These are phyloP conservation scores for Calycina herbarum DNA, from an alignment of 2,329 filamentous ascomycete species.

Conservation along the genomic window DNA sequence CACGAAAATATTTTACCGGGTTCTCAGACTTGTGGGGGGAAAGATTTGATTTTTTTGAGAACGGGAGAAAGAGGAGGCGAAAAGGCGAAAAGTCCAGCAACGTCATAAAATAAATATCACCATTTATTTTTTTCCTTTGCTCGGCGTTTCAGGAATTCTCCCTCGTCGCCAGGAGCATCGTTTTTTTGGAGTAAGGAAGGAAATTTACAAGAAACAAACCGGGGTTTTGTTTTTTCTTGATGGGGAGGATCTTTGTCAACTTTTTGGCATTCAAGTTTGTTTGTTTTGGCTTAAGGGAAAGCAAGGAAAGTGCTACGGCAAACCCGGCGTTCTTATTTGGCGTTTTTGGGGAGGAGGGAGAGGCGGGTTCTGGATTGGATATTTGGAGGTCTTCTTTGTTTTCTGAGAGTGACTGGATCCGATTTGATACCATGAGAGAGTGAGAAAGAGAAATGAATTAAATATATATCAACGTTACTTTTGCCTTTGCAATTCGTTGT, in stretches of 20 bases:
- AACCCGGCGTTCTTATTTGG: conserved; percentile 2
- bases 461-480: background rate
- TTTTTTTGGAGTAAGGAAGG: conserved; percentile 8
- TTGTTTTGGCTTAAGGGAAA: too few species aligned
- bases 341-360: background rate
- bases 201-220: background rate
- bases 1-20: conserved; percentile 25
- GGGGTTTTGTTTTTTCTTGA: conserved; percentile 5
- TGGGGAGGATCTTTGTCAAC: background rate
- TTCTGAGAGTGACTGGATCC: background rate
- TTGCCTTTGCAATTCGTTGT: background rate
- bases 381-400: background rate
- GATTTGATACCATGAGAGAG: conserved; percentile 1
- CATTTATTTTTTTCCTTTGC: conserved; percentile 6
- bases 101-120: background rate
- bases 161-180: conserved; percentile 4
- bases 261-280: background rate
- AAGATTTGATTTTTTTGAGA: conserved; percentile 13
- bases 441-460: conserved; percentile 1
- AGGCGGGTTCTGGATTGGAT: background rate
- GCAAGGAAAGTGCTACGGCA: conserved; percentile 5
- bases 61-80: background rate
- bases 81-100: conserved; percentile 3
- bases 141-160: background rate
- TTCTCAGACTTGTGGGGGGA: conserved; percentile 11